A percentile compares a stretch with the other conserved stretches of the same genome.
phyloP scores from a whole-genome alignment of 2,329 filamentous ascomycete genomes.

The Ascochyta koolunga region DNA sequence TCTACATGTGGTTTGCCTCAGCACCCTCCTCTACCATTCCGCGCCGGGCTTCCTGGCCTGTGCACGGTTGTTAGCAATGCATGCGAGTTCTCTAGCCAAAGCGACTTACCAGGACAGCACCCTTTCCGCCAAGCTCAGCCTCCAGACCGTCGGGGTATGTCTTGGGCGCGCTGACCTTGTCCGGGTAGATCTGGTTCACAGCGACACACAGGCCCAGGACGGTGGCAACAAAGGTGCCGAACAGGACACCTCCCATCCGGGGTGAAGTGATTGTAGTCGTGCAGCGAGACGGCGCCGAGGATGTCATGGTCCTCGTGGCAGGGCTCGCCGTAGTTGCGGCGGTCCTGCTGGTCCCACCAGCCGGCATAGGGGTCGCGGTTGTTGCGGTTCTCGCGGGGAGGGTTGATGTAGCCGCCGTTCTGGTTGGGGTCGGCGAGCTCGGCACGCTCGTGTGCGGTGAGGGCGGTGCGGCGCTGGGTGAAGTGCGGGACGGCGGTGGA shows the following conservation, averaged over 20 bases:
- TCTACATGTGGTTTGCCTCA: constrained; percentile 14
- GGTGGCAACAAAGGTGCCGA: constrained; percentile 52
- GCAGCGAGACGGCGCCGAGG: constrained; percentile 84
- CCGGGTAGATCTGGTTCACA: constrained; percentile 52
- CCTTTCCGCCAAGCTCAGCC: constrained; percentile 55
- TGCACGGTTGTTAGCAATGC: constrained; percentile 6
- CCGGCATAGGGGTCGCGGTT: constrained; percentile 90
- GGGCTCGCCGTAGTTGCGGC: constrained; percentile 94
- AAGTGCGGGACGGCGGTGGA: constrained; percentile 40
- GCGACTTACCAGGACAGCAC: constrained; percentile 48
- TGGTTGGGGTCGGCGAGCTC: constrained; percentile 65
- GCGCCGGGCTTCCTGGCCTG: constrained; percentile 34
- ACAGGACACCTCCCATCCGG: constrained; percentile 68
- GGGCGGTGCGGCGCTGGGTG: constrained; percentile 47
- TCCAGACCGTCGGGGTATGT: constrained; percentile 56
- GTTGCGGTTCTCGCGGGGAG: constrained; percentile 80
- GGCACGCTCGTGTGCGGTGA: constrained; percentile 42
- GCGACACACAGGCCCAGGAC: constrained; percentile 50
- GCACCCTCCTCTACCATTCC: constrained; percentile 20
- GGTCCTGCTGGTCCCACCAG: constrained; percentile 98
- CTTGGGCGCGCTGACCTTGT: constrained; percentile 53
- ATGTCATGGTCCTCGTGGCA: constrained; percentile 96
- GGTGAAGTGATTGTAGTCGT: constrained; percentile 85
- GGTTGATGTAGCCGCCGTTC: constrained; percentile 87
- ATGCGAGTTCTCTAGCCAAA: accelerated